Evolutionary conservation across 2,329 filamentous ascomycete genomes (phyloP).

Genomic region (Venturia asperata): DNA sequence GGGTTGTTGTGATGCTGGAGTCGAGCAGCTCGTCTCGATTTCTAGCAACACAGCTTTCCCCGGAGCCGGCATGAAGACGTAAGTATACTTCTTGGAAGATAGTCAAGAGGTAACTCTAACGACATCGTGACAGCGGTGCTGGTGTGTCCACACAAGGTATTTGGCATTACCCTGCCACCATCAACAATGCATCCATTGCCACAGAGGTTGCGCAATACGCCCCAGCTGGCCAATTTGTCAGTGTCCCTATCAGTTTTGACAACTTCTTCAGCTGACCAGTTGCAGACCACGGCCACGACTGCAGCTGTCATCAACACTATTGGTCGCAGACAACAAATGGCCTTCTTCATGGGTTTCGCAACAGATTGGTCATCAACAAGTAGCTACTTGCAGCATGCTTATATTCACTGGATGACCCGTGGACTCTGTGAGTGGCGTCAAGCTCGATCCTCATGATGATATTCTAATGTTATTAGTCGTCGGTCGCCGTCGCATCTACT

Average conservation of each 20-base stretch:
- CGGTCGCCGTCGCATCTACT: conserved; percentile 43
- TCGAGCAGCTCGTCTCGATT: conserved; percentile 46
- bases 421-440: conserved; percentile 35
- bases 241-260: background rate
- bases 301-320: conserved; percentile 51
- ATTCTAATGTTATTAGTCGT: conserved; percentile 33
- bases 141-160: conserved; percentile 44
- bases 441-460: conserved; percentile 23
- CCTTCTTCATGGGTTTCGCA: conserved; percentile 46
- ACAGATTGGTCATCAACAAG: conserved; percentile 42
- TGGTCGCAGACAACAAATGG: conserved; percentile 48
- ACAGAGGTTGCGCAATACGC: conserved; percentile 46
- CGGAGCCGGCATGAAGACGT: conserved; percentile 46
- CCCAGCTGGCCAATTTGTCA: conserved; percentile 31
- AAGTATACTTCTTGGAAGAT: conserved; percentile 33
- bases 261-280: conserved; percentile 25
- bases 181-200: conserved; percentile 44
- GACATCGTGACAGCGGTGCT: conserved; percentile 27
- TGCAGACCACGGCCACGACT: conserved; percentile 34
- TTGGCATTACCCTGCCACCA: conserved; percentile 50
- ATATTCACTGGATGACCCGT: conserved; percentile 51
- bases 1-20: conserved; percentile 43
- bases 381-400: conserved; percentile 50
- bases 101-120: conserved; percentile 16
- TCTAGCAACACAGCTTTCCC: conserved; percentile 44